A percentile compares a stretch with the other conserved stretches of the same genome.
Conservation (phyloP, 805 yeast species). For the Torulaspora maleeae region DNA sequence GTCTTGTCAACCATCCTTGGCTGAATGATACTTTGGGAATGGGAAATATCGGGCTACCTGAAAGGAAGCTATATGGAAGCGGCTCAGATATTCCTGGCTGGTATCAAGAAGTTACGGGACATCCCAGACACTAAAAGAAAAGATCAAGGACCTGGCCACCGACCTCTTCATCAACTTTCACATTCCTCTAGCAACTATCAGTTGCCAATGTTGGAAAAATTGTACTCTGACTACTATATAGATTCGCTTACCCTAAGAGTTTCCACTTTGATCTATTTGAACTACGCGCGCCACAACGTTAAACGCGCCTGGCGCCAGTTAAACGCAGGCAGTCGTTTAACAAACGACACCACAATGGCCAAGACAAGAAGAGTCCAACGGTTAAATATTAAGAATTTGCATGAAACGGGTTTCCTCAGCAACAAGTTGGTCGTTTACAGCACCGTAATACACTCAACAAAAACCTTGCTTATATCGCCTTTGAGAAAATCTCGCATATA, state of each 20-base stretch:
- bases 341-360: constrained; percentile 3
- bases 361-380: not conserved
- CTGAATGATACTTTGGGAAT: constrained; percentile 66
- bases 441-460: not conserved
- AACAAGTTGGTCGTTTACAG: not conserved
- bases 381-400: not conserved
- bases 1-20: constrained; percentile 88
- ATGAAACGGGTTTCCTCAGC: constrained; percentile 4
- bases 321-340: constrained; percentile 7
- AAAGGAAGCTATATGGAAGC: constrained; percentile 69
- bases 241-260: constrained; percentile 3
- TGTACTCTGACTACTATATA: constrained; percentile 4
- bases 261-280: not conserved
- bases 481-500: not conserved
- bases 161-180: not conserved
- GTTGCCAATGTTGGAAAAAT: constrained; percentile 1
- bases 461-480: not conserved
- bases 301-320: constrained; percentile 4
- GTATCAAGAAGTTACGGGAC: constrained; percentile 59
- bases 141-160: not conserved
- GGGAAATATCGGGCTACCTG: constrained; percentile 57
- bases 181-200: not conserved
- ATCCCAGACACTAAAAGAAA: constrained; percentile 34
- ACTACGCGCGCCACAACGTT: constrained; percentile 1
- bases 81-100: constrained; percentile 92